Conservation (phyloP, 768 basidiomycete genomes). For the Tricholoma hemisulphureum region DNA sequence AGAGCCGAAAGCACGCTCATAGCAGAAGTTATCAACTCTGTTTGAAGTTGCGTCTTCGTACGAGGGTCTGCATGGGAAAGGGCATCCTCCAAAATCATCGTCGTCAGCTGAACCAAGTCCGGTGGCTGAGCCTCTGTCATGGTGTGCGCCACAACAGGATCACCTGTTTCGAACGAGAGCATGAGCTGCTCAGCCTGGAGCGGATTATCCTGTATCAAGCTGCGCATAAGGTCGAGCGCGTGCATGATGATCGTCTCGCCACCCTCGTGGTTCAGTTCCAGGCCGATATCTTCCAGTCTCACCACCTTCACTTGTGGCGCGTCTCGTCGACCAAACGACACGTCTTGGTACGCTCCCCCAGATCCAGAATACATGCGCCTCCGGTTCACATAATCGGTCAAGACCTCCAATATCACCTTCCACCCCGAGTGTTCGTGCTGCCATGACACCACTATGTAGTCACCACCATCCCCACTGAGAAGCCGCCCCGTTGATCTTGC, state of each 20-base stretch:
- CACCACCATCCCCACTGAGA: constrained; percentile 68
- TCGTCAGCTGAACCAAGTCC: constrained; percentile 77
- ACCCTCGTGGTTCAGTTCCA: constrained; percentile 62
- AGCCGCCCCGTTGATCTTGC: constrained; percentile 65
- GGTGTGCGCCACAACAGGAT: constrained; percentile 50
- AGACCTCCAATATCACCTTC: constrained; percentile 79
- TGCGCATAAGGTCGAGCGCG: constrained; percentile 75
- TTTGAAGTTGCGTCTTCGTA: constrained; percentile 42
- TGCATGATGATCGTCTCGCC: constrained; percentile 69
- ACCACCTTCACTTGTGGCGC: constrained; percentile 41
- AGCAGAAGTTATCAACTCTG: constrained; percentile 72
- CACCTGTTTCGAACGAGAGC: constrained; percentile 60
- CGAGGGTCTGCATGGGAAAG: constrained; percentile 52
- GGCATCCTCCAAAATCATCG: constrained; percentile 78
- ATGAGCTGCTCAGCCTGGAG: constrained; percentile 63
- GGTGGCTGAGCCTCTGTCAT: constrained; percentile 56
- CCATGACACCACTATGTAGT: constrained; percentile 75
- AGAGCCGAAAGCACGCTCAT: constrained; percentile 80
- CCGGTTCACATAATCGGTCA: constrained; percentile 72
- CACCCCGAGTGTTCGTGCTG: constrained; percentile 81
- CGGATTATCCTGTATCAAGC: constrained; percentile 71
- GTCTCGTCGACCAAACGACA: constrained; percentile 51
- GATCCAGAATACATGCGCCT: constrained; percentile 44
- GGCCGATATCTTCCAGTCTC: constrained; percentile 64
- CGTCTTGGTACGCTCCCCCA: constrained; percentile 46